These are phyloP conservation scores for Bipolaris cookei DNA, from an alignment of 2,329 filamentous ascomycete genomes.

Conservation along the genomic window DNA sequence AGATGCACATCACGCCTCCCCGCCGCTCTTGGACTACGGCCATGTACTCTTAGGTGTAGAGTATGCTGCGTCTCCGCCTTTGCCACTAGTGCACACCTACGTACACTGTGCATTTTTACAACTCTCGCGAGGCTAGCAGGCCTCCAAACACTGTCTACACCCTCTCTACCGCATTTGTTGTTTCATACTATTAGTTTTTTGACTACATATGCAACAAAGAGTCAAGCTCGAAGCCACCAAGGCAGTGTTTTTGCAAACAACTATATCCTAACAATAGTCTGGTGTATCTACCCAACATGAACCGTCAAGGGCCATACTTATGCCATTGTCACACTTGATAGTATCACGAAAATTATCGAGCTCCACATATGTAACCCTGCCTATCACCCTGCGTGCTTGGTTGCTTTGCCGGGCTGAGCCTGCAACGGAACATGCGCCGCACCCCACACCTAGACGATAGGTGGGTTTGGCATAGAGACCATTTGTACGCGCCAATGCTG, in stretches of 20 bases:
- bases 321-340: neutral
- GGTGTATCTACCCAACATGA: neutral
- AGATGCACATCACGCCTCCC: neutral
- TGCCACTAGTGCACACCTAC: conserved; percentile 1
- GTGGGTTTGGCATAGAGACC: conserved; percentile 1
- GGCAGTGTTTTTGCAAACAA: neutral
- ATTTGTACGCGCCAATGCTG: conserved; percentile 9
- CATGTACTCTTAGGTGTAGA: no score
- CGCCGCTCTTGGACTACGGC: neutral
- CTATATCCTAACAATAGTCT: neutral
- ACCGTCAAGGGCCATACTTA: neutral
- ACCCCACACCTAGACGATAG: conserved; percentile 4
- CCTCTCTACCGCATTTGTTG: neutral
- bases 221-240: neutral
- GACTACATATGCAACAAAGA: neutral
- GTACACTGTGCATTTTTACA: neutral
- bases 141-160: neutral
- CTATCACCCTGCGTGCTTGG: neutral
- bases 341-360: conserved; percentile 1
- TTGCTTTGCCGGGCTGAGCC: conserved; percentile 3
- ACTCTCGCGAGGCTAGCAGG: neutral
- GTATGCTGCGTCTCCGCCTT: neutral
- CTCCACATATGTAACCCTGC: conserved; percentile 1
- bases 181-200: neutral
- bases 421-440: conserved; percentile 5